phyloP scores from a whole-genome alignment of 2,329 filamentous ascomycete species.

The Fusarium sp. region DNA sequence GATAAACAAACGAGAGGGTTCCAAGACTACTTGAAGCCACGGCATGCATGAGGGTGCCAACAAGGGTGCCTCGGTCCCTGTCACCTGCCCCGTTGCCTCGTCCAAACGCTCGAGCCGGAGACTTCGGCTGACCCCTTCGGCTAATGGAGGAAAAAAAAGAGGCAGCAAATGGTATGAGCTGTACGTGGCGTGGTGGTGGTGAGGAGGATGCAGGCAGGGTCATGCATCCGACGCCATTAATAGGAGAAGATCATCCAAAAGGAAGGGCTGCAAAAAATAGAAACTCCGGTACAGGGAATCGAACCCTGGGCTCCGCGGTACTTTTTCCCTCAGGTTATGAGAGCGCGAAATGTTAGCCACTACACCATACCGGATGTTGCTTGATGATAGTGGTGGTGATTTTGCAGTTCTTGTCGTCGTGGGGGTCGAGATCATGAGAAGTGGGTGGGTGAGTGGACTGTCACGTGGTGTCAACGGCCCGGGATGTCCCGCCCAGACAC shows the following conservation, averaged over 20 bases:
- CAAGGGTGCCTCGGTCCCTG: not conserved
- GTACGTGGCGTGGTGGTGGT: slow-evolving; percentile 22
- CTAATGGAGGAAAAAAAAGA: slow-evolving; percentile 25
- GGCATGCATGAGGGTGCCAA: slow-evolving; percentile 12
- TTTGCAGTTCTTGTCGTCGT: not conserved
- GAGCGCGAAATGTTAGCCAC: slow-evolving; percentile 52
- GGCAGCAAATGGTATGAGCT: slow-evolving; percentile 20
- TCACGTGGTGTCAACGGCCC: not conserved
- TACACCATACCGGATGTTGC: slow-evolving; percentile 49
- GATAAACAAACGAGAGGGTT: not conserved
- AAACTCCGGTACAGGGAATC: not conserved
- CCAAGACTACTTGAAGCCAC: slow-evolving; percentile 31
- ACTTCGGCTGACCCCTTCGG: slow-evolving; percentile 9
- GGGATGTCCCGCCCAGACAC: not conserved
- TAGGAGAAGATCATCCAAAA: not conserved
- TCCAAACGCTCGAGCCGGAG: slow-evolving; percentile 29
- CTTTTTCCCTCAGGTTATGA: slow-evolving; percentile 24
- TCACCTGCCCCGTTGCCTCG: slow-evolving; percentile 15
- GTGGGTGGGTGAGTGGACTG: not conserved
- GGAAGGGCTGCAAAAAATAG: not conserved
- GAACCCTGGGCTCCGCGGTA: slow-evolving; percentile 3
- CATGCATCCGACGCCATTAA: slow-evolving; percentile 11
- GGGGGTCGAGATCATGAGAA: not conserved
- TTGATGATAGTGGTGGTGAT: not conserved
- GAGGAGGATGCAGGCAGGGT: slow-evolving; percentile 7